A percentile compares a stretch with the other conserved stretches of the same genome.
Conservation (phyloP, 1,284 basidiomycete species). For the Cutaneotrichosporon cyanovorans region DNA sequence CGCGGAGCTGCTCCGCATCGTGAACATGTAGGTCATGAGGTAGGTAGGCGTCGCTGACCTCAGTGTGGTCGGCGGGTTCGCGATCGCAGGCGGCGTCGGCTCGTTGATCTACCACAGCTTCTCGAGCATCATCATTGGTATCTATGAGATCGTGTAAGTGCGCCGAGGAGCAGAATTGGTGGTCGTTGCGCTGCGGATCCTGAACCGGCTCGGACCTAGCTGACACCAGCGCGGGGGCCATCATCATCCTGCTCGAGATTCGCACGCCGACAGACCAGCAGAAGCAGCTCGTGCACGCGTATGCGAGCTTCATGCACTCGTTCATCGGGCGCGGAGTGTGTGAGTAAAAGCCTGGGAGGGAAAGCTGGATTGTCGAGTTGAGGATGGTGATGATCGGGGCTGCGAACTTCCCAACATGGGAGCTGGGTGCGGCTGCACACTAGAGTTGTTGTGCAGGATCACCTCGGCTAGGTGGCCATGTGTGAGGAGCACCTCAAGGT, state of each 20-base stretch:
- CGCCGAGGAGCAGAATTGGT: not conserved
- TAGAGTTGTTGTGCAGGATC: too few species aligned
- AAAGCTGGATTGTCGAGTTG: too few species aligned
- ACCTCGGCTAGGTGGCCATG: too few species aligned
- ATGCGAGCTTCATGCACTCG: slow-evolving; percentile 46
- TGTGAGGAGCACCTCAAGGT: too few species aligned
- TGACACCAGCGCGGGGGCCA: slow-evolving; percentile 29
- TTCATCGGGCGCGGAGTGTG: slow-evolving; percentile 46
- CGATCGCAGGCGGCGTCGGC: slow-evolving; percentile 40
- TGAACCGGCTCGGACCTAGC: too few species aligned
- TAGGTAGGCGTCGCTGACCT: not conserved
- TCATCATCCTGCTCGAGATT: slow-evolving; percentile 41
- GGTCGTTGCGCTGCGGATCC: too few species aligned
- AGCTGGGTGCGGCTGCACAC: too few species aligned
- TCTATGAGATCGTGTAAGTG: slow-evolving; percentile 40
- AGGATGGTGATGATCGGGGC: too few species aligned
- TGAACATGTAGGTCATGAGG: slow-evolving; percentile 37
- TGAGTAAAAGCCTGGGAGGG: slow-evolving; percentile 23
- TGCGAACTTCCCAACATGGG: too few species aligned
- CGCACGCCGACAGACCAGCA: slow-evolving; percentile 39
- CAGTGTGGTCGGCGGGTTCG: slow-evolving; percentile 43
- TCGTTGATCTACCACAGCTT: slow-evolving; percentile 42
- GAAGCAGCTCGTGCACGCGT: slow-evolving; percentile 38
- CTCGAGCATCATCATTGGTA: slow-evolving; percentile 41
- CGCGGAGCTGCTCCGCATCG: slow-evolving; percentile 40